phyloP scores from a whole-genome alignment of 768 basidiomycete species.

The Pleurotus giganteus region DNA sequence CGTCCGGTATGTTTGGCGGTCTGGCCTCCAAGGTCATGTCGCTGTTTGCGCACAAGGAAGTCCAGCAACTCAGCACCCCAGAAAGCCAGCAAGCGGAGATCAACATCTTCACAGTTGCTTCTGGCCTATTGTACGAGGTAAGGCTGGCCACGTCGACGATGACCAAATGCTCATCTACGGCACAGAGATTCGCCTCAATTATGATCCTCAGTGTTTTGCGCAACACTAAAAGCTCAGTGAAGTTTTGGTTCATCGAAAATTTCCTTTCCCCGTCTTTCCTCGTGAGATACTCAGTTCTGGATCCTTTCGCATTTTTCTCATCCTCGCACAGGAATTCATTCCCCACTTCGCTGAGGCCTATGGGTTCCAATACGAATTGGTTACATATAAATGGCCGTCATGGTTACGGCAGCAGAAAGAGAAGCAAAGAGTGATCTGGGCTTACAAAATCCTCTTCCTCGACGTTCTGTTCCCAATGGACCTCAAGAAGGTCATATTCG shows the following conservation, averaged over 20 bases:
- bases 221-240: conserved; percentile 92
- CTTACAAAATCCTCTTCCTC: conserved; percentile 98
- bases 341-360: conserved; percentile 91
- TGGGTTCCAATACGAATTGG: conserved; percentile 92
- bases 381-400: conserved; percentile 99
- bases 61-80: conserved; percentile 15
- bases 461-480: conserved; percentile 99
- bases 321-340: conserved; percentile 73
- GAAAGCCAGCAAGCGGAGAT: conserved; percentile 75
- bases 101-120: conserved; percentile 99
- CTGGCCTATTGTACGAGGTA: conserved; percentile 94
- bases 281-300: conserved; percentile 38
- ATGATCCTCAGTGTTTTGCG: conserved; percentile 96
- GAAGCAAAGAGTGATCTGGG: conserved; percentile 99
- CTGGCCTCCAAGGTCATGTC: conserved; percentile 14
- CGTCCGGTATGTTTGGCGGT: conserved; percentile 42
- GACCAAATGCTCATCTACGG: conserved; percentile 6
- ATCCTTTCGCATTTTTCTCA: not conserved
- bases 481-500: conserved; percentile 98
- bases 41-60: conserved; percentile 17
- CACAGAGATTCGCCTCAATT: conserved; percentile 92
- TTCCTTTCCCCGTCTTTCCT: conserved; percentile 98
- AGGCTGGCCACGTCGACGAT: conserved; percentile 10
- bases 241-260: conserved; percentile 99
- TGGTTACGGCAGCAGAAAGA: conserved; percentile 97